Evolutionary conservation across 768 basidiomycete species (phyloP), one percentile per base, ranked within the genome.

Genomic region (Suillus plorans): DNA sequence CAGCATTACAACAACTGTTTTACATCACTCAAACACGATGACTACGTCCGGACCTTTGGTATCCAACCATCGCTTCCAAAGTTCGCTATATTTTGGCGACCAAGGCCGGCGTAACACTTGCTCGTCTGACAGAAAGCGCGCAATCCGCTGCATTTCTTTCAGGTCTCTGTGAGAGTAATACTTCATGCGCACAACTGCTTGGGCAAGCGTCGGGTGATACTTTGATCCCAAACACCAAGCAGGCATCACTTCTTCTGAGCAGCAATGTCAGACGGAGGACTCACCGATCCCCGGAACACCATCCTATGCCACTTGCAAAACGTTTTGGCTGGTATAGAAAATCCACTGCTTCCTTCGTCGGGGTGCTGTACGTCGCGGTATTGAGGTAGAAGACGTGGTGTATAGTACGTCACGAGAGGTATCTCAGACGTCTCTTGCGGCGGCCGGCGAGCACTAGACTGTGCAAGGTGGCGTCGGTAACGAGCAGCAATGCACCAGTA

Each of bases 291-390:
- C 22, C 68, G 77, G 60, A 79, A 81, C 28, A 82, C 80, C 78
- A 84, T 80, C 13, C 77, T 71, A 61, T 84, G 81, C 83, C 81
- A 83, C 67, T 83, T 83, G 63, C 78, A 81, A 65, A 80, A 79
- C 12, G 70, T 71, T 50, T 66, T 74, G 12, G 77, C 70, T 2
- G 80, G 73, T 41, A 82, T 65, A 31, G 70, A 63, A 50, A 74
- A 71, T 47, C 72, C 76, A 18, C 28, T 10, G 13, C 4, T 57
- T 58, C n/a, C 57, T 60, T 13, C 55, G 58, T 41, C 39, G 16
- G n/a, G 52, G 63, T 42, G 50, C 64, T 22, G 63, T 10, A 10
- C 58, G 20, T 71, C 70, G 10, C 81, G 77, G 66, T 82, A 81
- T 36, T 42, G 60, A 1, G 82, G 82, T 12, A 81, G 76, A 9